These are phyloP conservation scores for Coprinopsis marcescibilis DNA, from an alignment of 768 basidiomycete species.

Conservation along the genomic window DNA sequence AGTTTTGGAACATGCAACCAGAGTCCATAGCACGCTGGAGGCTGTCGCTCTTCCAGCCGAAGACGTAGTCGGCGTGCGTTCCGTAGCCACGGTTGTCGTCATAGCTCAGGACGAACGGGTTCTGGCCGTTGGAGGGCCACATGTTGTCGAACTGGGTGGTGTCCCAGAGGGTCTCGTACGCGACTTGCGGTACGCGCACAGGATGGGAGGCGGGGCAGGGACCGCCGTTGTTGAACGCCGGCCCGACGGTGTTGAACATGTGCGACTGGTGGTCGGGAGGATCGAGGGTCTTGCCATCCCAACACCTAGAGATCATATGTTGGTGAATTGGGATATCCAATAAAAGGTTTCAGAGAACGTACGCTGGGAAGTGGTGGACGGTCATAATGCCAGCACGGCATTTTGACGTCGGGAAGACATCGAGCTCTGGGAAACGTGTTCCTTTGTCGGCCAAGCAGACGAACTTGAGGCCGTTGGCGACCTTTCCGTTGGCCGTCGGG, in stretches of 20 bases:
- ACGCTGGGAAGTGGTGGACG: slow-evolving; percentile 10
- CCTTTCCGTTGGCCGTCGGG: slow-evolving; percentile 4
- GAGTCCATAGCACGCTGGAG: slow-evolving; percentile 8
- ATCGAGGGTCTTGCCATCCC: slow-evolving; percentile 9
- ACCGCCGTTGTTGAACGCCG: slow-evolving; percentile 5
- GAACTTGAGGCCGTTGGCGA: slow-evolving; percentile 5
- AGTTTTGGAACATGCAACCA: slow-evolving; percentile 3
- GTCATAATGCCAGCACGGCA: slow-evolving; percentile 9
- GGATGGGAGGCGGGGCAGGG: slow-evolving; percentile 9
- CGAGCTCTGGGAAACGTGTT: slow-evolving; percentile 7
- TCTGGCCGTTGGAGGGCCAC: slow-evolving; percentile 2
- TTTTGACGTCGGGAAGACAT: slow-evolving; percentile 2
- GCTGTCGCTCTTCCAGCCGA: slow-evolving; percentile 3
- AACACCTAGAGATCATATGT: background rate
- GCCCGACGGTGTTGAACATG: slow-evolving; percentile 9
- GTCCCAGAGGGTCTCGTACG: slow-evolving; percentile 11
- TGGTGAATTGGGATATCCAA: background rate
- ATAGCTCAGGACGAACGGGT: slow-evolving; percentile 8
- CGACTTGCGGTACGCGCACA: slow-evolving; percentile 8
- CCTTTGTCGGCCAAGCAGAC: slow-evolving; percentile 6
- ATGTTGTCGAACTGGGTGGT: slow-evolving; percentile 9
- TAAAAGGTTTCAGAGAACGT: background rate
- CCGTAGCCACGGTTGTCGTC: slow-evolving; percentile 3
- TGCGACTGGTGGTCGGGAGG: slow-evolving; percentile 9
- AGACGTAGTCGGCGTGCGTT: slow-evolving; percentile 4